These are phyloP conservation scores for Gymnopus androsaceus DNA, from an alignment of 1,284 basidiomycete species.

Conservation along the genomic window DNA sequence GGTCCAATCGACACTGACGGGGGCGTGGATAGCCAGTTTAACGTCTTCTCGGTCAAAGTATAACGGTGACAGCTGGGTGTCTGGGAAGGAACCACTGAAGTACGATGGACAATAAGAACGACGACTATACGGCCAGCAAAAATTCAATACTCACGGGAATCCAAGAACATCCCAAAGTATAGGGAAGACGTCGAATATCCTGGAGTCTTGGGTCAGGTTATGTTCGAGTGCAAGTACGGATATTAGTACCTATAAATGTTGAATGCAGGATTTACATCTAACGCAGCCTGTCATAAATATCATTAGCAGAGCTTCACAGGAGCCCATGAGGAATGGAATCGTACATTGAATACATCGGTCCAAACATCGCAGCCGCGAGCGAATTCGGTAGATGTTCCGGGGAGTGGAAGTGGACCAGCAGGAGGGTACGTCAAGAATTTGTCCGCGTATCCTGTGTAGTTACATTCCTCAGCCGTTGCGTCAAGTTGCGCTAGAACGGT, in stretches of 20 bases:
- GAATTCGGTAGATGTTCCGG: constrained; percentile 46
- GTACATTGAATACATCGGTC: no score
- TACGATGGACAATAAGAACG: not conserved
- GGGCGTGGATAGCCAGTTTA: constrained; percentile 74
- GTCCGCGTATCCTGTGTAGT: constrained; percentile 63
- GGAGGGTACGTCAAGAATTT: constrained; percentile 71
- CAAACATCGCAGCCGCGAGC: constrained; percentile 66
- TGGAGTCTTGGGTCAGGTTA: no score
- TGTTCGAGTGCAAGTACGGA: no score
- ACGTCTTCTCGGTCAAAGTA: constrained; percentile 76
- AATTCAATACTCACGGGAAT: constrained; percentile 55
- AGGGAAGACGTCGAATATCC: constrained; percentile 65
- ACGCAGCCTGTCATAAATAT: constrained; percentile 60
- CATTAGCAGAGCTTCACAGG: no score
- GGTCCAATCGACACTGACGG: constrained; percentile 58
- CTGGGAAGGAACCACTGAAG: constrained; percentile 59
- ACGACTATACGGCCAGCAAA: not conserved
- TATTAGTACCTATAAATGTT: no score
- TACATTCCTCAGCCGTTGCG: constrained; percentile 51
- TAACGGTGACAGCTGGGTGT: constrained; percentile 47
- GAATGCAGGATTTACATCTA: constrained; percentile 72
- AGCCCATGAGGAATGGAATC: no score
- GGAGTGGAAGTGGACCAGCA: constrained; percentile 55
- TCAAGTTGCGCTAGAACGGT: constrained; percentile 65
- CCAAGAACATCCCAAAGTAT: constrained; percentile 77